Conservation (phyloP, 202 grass and related monocot species). For the Setaria italica region DNA sequence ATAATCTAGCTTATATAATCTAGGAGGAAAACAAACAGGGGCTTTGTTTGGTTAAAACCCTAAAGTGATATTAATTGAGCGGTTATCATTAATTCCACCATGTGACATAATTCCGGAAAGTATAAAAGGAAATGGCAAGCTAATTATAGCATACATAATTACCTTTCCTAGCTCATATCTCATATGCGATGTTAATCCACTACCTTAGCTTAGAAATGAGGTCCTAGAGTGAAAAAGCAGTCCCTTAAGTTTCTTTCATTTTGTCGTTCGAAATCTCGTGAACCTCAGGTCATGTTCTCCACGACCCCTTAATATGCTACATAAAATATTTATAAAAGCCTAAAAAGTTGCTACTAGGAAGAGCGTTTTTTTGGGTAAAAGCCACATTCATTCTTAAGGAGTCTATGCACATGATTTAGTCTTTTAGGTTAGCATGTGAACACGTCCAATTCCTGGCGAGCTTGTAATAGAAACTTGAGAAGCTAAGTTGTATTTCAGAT, state of each 20-base stretch:
- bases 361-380: background rate
- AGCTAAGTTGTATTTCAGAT: slow-evolving; percentile 3
- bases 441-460: background rate
- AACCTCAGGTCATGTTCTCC: background rate
- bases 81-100: background rate
- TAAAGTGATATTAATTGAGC: background rate
- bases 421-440: background rate
- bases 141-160: slow-evolving; percentile 25
- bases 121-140: slow-evolving; percentile 27
- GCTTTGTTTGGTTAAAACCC: slow-evolving; percentile 10
- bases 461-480: slow-evolving; percentile 1
- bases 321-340: slow-evolving; percentile 27
- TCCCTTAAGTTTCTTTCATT: background rate
- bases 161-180: slow-evolving; percentile 23
- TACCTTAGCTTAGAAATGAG: slow-evolving; percentile 1
- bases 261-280: background rate
- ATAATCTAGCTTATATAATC: too few species aligned
- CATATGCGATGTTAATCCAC: background rate
- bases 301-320: background rate
- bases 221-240: background rate
- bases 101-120: slow-evolving; percentile 2
- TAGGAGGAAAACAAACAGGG: too few species aligned
- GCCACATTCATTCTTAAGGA: slow-evolving; percentile 14
- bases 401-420: background rate
- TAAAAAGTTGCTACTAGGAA: slow-evolving; percentile 2